Conservation (phyloP, 345 rosid species). For the Arabidopsis arenosa region DNA sequence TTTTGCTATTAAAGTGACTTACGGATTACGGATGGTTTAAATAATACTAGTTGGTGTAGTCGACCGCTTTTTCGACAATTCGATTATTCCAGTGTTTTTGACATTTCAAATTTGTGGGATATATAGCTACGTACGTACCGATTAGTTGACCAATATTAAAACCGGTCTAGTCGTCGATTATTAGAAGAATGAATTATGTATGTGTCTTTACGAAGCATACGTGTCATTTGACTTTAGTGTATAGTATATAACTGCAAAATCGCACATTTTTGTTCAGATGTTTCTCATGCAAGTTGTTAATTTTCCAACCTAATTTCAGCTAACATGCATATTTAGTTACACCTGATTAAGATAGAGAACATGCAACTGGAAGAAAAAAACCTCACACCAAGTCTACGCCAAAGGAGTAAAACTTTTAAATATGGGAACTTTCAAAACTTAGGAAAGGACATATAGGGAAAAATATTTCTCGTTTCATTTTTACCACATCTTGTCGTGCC, state of each 20-base stretch:
- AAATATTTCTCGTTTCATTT: background rate
- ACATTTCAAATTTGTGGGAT: conserved; percentile 1
- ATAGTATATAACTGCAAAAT: background rate
- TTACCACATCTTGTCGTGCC: background rate
- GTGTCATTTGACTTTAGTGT: background rate
- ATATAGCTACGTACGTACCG: background rate
- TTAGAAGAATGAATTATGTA: too few relatives aligned
- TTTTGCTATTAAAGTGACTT: background rate
- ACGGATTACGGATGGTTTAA: background rate
- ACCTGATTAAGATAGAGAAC: background rate
- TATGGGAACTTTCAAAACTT: background rate
- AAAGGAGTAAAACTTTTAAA: background rate
- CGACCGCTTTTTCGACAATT: background rate
- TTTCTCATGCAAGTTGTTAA: background rate
- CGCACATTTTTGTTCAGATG: background rate
- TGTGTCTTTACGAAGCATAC: too few relatives aligned
- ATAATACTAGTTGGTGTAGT: background rate
- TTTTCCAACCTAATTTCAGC: conserved; percentile 9
- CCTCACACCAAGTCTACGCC: background rate
- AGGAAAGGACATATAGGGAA: background rate
- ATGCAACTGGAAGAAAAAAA: background rate
- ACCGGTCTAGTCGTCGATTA: background rate
- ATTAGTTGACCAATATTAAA: background rate
- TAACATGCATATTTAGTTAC: background rate
- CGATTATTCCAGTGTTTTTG: background rate